Base-by-base conservation (phyloP, 2,329 filamentous ascomycete species). In the Apiospora arundinis region DNA sequence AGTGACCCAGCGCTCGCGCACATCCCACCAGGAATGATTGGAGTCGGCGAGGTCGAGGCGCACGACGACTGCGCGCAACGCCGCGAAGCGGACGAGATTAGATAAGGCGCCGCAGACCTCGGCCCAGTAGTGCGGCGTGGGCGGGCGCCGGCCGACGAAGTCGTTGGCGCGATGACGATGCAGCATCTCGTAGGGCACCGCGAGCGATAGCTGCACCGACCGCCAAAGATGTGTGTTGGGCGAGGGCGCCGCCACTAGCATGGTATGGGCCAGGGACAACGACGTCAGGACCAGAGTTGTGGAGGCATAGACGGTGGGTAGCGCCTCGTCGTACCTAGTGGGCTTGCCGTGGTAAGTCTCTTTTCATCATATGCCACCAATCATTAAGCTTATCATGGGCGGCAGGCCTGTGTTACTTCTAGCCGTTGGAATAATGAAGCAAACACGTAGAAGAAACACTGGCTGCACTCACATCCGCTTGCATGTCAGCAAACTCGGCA, bases 1-100 rank as follows among this genome's bases (percentile, higher is more conserved):
- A 2, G 77, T 68, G 7, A 69, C 72, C 74, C 75, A 77, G 65
- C 73, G 73, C 72, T 78, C 75, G 68, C 75, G 75, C 9, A 77
- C 75, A 63, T 76, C 70, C 70, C 73, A 74, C 76, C 76, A 78
- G 23, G 70, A 65, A 12, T 71, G 69, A 32, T 71, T 46, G 37
- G 67, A 67, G 40, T 71, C 74, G 12, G 69, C 70, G 4, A 77
- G 66, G 42, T 73, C 75, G 2, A 78, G 74, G 7, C 76, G 74
- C 8, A 77, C 48, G 5, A 60, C 65, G 12, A 77, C 73, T 14
- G 60, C 67, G 18, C 65, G 69, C 14, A 78, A 69, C 8, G 72
- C 68, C 12, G 69, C 68, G 69, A 76, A 75, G 60, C 74, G 74
- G 44, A 70, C 74, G 16, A 76, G 70, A 67, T 77, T 67, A 2